Evolutionary conservation across 768 basidiomycete species (phyloP).

Genomic region (Saitozyma sp.): DNA sequence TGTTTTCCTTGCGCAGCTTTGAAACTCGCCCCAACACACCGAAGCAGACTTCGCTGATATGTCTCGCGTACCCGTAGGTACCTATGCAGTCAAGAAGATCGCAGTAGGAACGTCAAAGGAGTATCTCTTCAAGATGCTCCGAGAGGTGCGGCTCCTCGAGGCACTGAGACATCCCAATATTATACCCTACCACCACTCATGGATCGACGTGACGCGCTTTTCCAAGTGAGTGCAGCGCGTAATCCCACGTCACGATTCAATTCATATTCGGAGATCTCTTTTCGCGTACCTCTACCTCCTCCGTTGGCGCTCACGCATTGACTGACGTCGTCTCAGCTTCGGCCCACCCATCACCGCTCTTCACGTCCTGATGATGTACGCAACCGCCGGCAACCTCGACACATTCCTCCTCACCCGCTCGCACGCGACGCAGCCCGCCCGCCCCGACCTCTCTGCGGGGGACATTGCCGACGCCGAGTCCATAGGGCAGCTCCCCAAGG

Average conservation of each 20-base stretch:
- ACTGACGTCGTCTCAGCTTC: constrained; percentile 57
- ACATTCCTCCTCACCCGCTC: constrained; percentile 47
- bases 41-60: neutral
- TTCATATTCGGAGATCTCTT: neutral
- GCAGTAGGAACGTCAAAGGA: constrained; percentile 87
- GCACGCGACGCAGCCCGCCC: constrained; percentile 23
- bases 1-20: constrained; percentile 1
- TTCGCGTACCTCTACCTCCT: neutral
- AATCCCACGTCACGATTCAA: neutral
- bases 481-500: constrained; percentile 27
- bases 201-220: constrained; percentile 83
- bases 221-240: constrained; percentile 54
- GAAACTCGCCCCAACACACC: constrained; percentile 58
- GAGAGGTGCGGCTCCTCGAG: constrained; percentile 84
- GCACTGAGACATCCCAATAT: constrained; percentile 87
- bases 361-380: constrained; percentile 59
- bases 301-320: neutral
- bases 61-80: constrained; percentile 11
- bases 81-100: constrained; percentile 93
- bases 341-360: constrained; percentile 84
- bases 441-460: constrained; percentile 26
- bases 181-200: constrained; percentile 91
- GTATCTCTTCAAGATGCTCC: constrained; percentile 77
- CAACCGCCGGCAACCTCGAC: constrained; percentile 53
- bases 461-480: constrained; percentile 36